These are phyloP conservation scores for Choanephora cucurbitarum DNA, from an alignment of 371 early-diverging fungal genomes.

Conservation along the genomic window DNA sequence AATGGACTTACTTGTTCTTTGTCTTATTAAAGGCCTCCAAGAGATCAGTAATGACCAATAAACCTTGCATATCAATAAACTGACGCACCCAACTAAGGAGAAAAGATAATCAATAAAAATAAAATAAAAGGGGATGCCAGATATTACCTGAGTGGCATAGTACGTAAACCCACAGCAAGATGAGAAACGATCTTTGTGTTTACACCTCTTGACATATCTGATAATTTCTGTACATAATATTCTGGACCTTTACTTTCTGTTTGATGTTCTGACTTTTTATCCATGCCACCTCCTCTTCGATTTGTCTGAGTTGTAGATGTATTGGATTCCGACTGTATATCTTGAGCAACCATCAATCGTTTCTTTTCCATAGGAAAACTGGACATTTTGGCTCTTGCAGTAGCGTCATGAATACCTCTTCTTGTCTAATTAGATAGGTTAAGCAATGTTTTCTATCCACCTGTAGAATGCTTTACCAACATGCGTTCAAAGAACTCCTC, in stretches of 20 bases:
- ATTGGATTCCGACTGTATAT: constrained; percentile 45
- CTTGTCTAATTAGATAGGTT: constrained; percentile 42
- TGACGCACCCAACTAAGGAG: constrained; percentile 57
- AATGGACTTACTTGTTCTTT: constrained; percentile 45
- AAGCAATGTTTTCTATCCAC: no score
- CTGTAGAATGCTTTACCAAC: constrained; percentile 45
- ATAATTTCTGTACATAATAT: constrained; percentile 58
- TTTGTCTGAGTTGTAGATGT: constrained; percentile 13
- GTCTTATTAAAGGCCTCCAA: constrained; percentile 56
- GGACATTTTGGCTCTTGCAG: constrained; percentile 39
- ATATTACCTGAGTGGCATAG: constrained; percentile 75
- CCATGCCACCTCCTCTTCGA: constrained; percentile 29
- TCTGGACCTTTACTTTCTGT: constrained; percentile 60
- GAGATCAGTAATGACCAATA: constrained; percentile 64
- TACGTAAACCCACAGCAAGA: constrained; percentile 65
- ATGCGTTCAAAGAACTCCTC: constrained; percentile 51
- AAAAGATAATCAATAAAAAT: constrained; percentile 5
- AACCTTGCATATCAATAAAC: constrained; percentile 73
- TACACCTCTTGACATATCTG: constrained; percentile 56
- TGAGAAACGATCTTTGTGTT: constrained; percentile 58
- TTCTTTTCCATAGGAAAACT: constrained; percentile 51
- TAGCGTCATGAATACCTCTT: constrained; percentile 47
- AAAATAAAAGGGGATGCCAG: constrained; percentile 2
- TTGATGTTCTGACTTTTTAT: constrained; percentile 37
- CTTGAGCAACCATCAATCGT: constrained; percentile 52